Conservation (phyloP, 164 flowering plant genomes). For the Piper betle region DNA sequence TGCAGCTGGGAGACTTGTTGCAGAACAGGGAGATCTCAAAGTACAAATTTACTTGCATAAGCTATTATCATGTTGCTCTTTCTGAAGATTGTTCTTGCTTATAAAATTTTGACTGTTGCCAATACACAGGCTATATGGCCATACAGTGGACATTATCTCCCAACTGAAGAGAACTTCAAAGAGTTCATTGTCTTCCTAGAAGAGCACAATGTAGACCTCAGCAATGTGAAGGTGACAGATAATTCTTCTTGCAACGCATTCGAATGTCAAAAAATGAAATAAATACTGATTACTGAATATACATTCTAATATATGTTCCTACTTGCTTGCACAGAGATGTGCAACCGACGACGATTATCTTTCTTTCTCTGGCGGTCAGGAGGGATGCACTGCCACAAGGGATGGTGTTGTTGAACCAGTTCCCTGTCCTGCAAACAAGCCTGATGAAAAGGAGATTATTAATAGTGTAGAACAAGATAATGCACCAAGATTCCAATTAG, state of each 20-base stretch:
- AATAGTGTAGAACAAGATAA: conserved; percentile 3
- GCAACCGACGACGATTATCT: conserved; percentile 43
- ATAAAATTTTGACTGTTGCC: not conserved
- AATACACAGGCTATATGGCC: conserved; percentile 63
- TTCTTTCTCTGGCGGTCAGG: conserved; percentile 10
- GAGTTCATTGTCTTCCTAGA: conserved; percentile 51
- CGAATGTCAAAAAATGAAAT: not conserved
- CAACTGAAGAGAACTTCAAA: conserved; percentile 61
- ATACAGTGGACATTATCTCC: conserved; percentile 76
- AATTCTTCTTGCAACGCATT: not conserved
- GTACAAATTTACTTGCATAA: conserved; percentile 12
- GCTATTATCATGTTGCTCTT: not conserved
- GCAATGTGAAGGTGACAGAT: conserved; percentile 47
- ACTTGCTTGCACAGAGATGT: conserved; percentile 36
- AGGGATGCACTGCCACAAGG: not conserved
- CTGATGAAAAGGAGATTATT: not conserved
- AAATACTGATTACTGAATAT: not conserved
- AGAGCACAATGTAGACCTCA: conserved; percentile 49
- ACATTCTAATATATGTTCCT: too few relatives aligned
- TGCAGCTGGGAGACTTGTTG: conserved; percentile 66
- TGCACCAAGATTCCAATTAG: conserved; percentile 20
- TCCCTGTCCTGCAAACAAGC: not conserved
- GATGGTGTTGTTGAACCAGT: not conserved
- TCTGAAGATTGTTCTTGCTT: not conserved
- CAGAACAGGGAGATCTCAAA: conserved; percentile 50